phyloP scores from a whole-genome alignment of 2,329 filamentous ascomycete species.

The Fusarium bactridioides region DNA sequence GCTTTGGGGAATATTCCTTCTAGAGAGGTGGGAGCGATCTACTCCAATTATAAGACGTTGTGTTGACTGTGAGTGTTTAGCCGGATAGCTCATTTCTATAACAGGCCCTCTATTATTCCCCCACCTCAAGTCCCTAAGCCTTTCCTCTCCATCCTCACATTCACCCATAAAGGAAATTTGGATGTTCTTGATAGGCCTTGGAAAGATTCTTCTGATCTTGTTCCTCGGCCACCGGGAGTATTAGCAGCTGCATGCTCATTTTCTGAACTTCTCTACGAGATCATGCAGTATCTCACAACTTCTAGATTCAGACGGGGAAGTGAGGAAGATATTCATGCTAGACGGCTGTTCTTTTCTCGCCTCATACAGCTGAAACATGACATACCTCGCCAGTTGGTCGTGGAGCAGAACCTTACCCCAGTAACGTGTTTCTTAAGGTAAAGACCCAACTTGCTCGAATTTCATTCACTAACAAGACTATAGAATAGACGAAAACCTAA shows the following conservation, averaged over 20 bases:
- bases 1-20: neutral
- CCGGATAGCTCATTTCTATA: constrained; percentile 1
- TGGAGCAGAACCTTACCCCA: neutral
- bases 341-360: neutral
- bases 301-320: neutral
- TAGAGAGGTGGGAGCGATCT: neutral
- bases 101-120: neutral
- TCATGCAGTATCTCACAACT: neutral
- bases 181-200: neutral
- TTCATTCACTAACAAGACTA: neutral
- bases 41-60: neutral
- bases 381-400: neutral
- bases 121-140: neutral
- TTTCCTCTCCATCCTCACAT: neutral
- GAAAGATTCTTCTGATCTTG: neutral
- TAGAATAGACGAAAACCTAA: neutral
- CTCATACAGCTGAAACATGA: neutral
- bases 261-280: neutral
- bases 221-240: neutral
- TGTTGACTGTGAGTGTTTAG: neutral
- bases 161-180: neutral
- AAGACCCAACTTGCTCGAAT: accelerated
- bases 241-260: neutral
- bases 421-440: neutral
- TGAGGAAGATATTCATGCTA: neutral